Evolutionary conservation across 192 early-diverging fungal species (phyloP).

Genomic region (Linnemannia elongata): DNA sequence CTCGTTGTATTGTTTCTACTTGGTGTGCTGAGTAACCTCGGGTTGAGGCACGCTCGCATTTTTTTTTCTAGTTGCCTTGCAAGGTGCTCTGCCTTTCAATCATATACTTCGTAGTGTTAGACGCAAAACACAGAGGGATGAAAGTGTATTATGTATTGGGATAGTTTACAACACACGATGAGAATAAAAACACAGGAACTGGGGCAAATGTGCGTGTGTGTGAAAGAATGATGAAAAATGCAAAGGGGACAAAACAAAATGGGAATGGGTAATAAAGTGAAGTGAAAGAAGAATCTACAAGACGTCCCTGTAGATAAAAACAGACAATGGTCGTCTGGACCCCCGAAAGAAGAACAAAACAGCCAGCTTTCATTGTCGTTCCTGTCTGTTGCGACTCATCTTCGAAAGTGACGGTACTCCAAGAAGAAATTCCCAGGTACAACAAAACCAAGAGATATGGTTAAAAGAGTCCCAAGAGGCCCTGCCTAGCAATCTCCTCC

Average conservation of each 20-base stretch:
- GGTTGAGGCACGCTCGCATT: neutral
- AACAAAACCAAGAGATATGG: no score
- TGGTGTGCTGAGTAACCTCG: neutral
- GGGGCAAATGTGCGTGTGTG: neutral
- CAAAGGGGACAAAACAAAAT: neutral
- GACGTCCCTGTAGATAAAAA: neutral
- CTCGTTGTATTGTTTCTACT: neutral
- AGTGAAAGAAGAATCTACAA: neutral
- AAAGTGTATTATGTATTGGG: neutral
- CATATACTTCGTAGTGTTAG: neutral
- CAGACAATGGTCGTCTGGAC: neutral
- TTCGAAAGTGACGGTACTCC: no score
- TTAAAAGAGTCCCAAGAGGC: conserved; percentile 14
- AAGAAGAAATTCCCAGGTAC: no score
- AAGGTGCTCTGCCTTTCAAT: no score
- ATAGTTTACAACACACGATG: neutral
- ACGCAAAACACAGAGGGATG: neutral
- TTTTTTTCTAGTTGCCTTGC: no score
- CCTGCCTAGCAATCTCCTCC: conserved; percentile 22
- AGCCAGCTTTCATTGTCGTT: no score
- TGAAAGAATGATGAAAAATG: neutral
- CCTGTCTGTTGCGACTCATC: no score
- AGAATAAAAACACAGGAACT: neutral
- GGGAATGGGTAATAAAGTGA: neutral
- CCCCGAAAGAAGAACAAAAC: no score